Conservation (phyloP, 768 basidiomycete species). For the Daedaleopsis nitida region DNA sequence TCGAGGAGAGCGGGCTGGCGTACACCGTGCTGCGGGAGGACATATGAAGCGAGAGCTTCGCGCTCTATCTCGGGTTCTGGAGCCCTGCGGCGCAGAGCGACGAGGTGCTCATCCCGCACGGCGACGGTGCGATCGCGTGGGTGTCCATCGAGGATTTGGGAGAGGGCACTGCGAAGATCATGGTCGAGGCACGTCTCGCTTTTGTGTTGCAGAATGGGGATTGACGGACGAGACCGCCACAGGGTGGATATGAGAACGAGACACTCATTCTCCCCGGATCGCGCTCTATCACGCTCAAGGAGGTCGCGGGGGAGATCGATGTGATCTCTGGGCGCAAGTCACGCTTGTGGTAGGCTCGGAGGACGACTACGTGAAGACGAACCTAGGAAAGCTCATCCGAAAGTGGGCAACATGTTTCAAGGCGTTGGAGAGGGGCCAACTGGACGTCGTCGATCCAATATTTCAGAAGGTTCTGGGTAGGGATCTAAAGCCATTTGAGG, state of each 20-base stretch:
- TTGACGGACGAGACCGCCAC: not conserved
- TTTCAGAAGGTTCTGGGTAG: slow-evolving; percentile 33
- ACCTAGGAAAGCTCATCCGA: slow-evolving; percentile 24
- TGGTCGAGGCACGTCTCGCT: slow-evolving; percentile 24
- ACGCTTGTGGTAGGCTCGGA: slow-evolving; percentile 24
- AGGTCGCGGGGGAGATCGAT: slow-evolving; percentile 28
- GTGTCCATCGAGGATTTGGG: slow-evolving; percentile 37
- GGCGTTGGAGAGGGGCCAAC: slow-evolving; percentile 33
- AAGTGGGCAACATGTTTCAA: slow-evolving; percentile 34
- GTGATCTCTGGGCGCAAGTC: slow-evolving; percentile 20
- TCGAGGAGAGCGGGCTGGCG: slow-evolving; percentile 34
- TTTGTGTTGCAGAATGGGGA: not conserved
- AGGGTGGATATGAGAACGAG: slow-evolving; percentile 31
- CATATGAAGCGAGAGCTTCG: slow-evolving; percentile 36
- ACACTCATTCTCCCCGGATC: slow-evolving; percentile 33
- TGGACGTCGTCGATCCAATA: slow-evolving; percentile 29
- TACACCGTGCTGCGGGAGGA: slow-evolving; percentile 40
- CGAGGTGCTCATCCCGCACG: slow-evolving; percentile 32
- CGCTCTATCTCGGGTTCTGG: slow-evolving; percentile 34
- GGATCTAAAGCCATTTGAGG: slow-evolving; percentile 28
- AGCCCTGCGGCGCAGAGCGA: slow-evolving; percentile 23
- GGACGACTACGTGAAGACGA: slow-evolving; percentile 30
- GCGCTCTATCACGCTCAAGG: slow-evolving; percentile 25
- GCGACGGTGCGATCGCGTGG: slow-evolving; percentile 40
- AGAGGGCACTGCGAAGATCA: slow-evolving; percentile 37